Evolutionary conservation across 345 rosid species (phyloP).

Genomic region (Heritiera littoralis): DNA sequence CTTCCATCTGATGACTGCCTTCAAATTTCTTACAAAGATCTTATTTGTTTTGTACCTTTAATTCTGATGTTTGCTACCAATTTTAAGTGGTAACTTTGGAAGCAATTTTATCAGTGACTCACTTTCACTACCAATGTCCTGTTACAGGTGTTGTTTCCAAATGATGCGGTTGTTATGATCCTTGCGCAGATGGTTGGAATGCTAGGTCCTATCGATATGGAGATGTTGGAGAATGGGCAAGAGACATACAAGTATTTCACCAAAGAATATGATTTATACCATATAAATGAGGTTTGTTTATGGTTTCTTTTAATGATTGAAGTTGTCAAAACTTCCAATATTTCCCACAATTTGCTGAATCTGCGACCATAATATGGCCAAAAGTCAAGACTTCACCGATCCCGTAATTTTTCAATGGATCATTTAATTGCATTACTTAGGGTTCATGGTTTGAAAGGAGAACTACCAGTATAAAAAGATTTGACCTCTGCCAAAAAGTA

Average conservation of each 20-base stretch:
- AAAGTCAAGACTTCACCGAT: neutral
- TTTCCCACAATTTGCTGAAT: neutral
- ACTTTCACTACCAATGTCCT: slow-evolving; percentile 12
- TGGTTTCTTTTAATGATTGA: neutral
- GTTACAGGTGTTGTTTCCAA: slow-evolving; percentile 85
- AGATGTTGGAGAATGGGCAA: slow-evolving; percentile 78
- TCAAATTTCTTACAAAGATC: neutral
- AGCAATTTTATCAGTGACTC: neutral
- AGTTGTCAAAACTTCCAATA: neutral
- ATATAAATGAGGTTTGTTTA: slow-evolving; percentile 63
- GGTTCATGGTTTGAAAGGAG: neutral
- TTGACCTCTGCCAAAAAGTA: neutral
- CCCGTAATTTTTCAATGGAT: neutral
- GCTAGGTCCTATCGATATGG: slow-evolving; percentile 75
- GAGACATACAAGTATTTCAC: slow-evolving; percentile 87
- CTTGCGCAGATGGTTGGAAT: slow-evolving; percentile 71
- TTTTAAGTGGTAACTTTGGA: neutral
- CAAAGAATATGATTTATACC: slow-evolving; percentile 68
- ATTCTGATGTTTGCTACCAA: neutral
- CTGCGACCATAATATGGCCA: neutral
- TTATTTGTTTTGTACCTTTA: neutral
- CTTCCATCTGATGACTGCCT: neutral
- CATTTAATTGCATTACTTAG: neutral
- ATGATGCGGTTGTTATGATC: slow-evolving; percentile 73
- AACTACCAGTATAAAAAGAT: neutral